Conservation (phyloP, 2,329 filamentous ascomycete genomes). For the Trichoderma semiorbis region DNA sequence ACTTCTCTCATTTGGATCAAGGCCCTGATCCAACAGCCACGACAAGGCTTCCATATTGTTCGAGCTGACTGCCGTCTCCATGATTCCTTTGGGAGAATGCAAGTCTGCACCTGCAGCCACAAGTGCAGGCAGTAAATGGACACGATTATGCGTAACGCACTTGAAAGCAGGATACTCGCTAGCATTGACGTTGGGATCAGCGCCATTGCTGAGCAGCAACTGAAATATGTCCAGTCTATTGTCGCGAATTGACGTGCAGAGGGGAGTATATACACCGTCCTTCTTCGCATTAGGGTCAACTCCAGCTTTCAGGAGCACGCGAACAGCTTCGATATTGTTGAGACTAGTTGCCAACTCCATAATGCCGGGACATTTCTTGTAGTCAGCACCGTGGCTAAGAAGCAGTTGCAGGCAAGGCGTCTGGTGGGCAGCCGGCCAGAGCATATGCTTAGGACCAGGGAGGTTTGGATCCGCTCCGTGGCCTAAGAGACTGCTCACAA, state of each 20-base stretch:
- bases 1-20: constrained; percentile 58
- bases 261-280: constrained; percentile 64
- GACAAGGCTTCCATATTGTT: constrained; percentile 59
- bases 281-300: constrained; percentile 61
- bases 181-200: constrained; percentile 60
- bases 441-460: constrained; percentile 64
- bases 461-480: constrained; percentile 64
- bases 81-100: constrained; percentile 58
- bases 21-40: constrained; percentile 58
- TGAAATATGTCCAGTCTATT: constrained; percentile 59
- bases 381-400: constrained; percentile 56
- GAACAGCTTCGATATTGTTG: constrained; percentile 61
- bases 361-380: constrained; percentile 57
- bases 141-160: constrained; percentile 62
- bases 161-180: constrained; percentile 66
- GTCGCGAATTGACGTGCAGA: constrained; percentile 66
- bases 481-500: constrained; percentile 49
- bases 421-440: constrained; percentile 63
- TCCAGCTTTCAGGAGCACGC: constrained; percentile 53
- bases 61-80: constrained; percentile 60
- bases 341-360: constrained; percentile 62
- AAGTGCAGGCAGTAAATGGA: constrained; percentile 57
- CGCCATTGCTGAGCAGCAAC: constrained; percentile 54
- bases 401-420: constrained; percentile 56
- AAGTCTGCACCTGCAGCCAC: constrained; percentile 59